Evolutionary conservation across 805 yeast genomes (phyloP).

Genomic region (Schizosaccharomyces osmophilus): DNA sequence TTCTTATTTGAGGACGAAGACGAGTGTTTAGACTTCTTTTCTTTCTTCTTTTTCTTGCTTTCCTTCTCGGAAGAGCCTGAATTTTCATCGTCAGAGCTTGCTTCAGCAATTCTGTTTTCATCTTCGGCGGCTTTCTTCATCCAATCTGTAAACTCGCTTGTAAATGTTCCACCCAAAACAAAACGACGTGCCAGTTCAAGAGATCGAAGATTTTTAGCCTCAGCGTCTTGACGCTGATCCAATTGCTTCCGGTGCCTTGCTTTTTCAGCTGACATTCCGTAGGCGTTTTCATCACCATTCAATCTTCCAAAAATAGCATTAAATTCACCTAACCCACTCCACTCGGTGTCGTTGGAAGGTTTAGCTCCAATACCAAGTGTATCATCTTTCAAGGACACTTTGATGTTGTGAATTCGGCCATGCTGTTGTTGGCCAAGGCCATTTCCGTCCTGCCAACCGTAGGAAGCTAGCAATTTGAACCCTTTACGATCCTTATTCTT

Average conservation of each 20-base stretch:
- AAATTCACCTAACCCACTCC: constrained; percentile 78
- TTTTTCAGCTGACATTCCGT: background rate
- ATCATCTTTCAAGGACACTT: constrained; percentile 59
- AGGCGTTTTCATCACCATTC: constrained; percentile 31
- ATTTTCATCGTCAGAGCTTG: background rate
- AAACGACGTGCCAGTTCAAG: constrained; percentile 62
- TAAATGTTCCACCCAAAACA: constrained; percentile 59
- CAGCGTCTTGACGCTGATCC: background rate
- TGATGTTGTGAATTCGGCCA: constrained; percentile 26
- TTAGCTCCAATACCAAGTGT: constrained; percentile 70
- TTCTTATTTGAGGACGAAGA: background rate
- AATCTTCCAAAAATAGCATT: constrained; percentile 72
- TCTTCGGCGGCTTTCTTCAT: constrained; percentile 7
- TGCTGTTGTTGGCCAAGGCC: constrained; percentile 41
- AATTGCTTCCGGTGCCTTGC: background rate
- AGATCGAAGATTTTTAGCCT: constrained; percentile 17
- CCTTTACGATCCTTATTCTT: constrained; percentile 60
- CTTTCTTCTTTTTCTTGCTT: constrained; percentile 3
- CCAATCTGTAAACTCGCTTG: constrained; percentile 30
- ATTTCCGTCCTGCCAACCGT: constrained; percentile 79
- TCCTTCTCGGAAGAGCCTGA: background rate
- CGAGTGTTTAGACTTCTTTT: constrained; percentile 5
- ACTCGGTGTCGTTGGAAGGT: constrained; percentile 35
- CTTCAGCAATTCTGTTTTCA: constrained; percentile 1
- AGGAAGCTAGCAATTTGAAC: constrained; percentile 49